phyloP scores from a whole-genome alignment of 495 filamentous ascomycete species.

The Talaromyces stipitatus region DNA sequence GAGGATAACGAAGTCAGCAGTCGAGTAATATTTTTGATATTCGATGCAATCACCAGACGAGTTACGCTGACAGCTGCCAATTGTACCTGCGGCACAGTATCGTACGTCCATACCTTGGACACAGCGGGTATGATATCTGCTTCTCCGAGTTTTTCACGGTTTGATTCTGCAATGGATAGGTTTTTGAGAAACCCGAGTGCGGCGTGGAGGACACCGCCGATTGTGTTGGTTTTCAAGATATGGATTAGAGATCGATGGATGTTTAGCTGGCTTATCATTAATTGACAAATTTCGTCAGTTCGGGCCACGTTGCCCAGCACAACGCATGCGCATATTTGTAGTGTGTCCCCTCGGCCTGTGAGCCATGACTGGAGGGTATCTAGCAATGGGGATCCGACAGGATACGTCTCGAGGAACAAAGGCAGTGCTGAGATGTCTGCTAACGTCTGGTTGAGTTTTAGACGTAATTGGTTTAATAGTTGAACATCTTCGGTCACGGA shows the following conservation, averaged over 20 bases:
- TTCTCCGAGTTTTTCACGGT: conserved; percentile 51
- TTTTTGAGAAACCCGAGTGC: conserved; percentile 73
- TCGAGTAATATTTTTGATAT: conserved; percentile 45
- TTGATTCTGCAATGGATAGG: conserved; percentile 58
- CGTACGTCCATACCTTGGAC: conserved; percentile 52
- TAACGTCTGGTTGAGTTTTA: conserved; percentile 47
- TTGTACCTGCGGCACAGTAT: conserved; percentile 58
- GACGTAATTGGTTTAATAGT: conserved; percentile 44
- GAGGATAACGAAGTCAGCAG: conserved; percentile 34
- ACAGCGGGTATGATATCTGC: conserved; percentile 45
- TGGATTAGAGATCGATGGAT: conserved; percentile 49
- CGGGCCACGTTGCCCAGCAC: conserved; percentile 72
- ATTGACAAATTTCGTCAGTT: conserved; percentile 53
- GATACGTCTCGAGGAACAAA: conserved; percentile 44
- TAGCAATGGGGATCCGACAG: conserved; percentile 40
- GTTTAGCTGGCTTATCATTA: conserved; percentile 45
- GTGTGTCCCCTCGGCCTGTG: conserved; percentile 38
- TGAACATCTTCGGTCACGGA: conserved; percentile 39
- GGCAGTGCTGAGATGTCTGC: conserved; percentile 57
- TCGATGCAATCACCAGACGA: conserved; percentile 56
- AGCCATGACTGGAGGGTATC: conserved; percentile 51
- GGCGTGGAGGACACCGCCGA: conserved; percentile 54
- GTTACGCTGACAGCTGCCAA: conserved; percentile 61
- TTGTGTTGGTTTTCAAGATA: conserved; percentile 39
- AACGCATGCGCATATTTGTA: conserved; percentile 68